A percentile compares a stretch with the other conserved stretches of the same genome.
Evolutionary conservation across 164 flowering plant species (phyloP).

Genomic region (Hamamelis virginiana): DNA sequence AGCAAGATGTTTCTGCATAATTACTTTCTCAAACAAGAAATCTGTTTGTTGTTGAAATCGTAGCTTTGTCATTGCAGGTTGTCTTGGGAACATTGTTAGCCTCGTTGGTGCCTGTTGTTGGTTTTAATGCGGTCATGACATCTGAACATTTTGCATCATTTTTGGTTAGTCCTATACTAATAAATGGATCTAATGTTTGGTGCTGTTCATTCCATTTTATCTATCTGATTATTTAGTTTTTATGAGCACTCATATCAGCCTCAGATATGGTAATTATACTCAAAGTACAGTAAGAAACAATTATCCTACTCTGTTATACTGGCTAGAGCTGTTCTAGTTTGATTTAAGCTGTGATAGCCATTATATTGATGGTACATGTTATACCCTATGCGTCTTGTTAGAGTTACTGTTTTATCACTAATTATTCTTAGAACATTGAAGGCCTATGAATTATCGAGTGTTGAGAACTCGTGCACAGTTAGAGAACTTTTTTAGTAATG

Average conservation of each 20-base stretch:
- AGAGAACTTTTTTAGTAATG: background rate
- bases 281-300: background rate
- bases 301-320: background rate
- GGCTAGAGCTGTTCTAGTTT: background rate
- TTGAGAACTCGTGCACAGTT: background rate
- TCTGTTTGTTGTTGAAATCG: background rate
- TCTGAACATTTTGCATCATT: conserved; percentile 99
- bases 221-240: background rate
- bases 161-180: conserved; percentile 54
- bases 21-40: background rate
- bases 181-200: background rate
- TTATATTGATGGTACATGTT: background rate
- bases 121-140: conserved; percentile 98
- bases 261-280: background rate
- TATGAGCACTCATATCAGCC: background rate
- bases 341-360: background rate
- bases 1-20: background rate
- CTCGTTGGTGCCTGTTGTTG: conserved; percentile 96
- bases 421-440: background rate
- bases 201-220: too few relatives aligned
- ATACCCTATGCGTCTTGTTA: background rate
- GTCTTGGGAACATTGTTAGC: conserved; percentile 90
- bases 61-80: conserved; percentile 53
- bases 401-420: background rate
- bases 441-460: too few relatives aligned